phyloP scores from a whole-genome alignment of 345 rosid species.

The Aegle marmelos region DNA sequence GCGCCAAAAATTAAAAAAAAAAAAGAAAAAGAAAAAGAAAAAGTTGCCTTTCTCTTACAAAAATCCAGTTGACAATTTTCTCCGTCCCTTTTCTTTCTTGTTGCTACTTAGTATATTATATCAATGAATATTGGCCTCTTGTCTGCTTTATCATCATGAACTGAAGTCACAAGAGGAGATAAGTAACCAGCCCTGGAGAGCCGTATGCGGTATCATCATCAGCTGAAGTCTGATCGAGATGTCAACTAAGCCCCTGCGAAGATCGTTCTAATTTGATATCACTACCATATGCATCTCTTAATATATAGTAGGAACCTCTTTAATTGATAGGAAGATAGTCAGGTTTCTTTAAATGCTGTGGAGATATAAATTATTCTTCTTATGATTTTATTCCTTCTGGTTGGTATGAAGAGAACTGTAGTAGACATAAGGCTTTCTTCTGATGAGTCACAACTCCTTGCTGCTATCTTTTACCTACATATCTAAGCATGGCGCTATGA shows the following conservation, averaged over 20 bases:
- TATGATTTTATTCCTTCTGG: neutral
- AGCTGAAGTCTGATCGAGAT: neutral
- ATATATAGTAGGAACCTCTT: neutral
- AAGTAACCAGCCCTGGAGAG: neutral
- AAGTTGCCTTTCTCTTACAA: neutral
- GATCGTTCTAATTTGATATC: neutral
- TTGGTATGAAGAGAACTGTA: neutral
- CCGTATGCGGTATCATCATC: neutral
- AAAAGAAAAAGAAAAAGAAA: too few relatives aligned
- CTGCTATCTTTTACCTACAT: neutral
- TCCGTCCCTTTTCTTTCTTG: neutral
- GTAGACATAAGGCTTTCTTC: neutral
- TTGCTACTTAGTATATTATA: neutral
- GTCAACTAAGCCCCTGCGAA: neutral
- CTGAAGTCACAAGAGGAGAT: neutral
- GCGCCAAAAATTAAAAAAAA: too few relatives aligned
- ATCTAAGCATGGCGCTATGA: neutral
- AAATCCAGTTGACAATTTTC: neutral
- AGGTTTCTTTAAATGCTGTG: neutral
- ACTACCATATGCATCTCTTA: neutral
- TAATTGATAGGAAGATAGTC: neutral
- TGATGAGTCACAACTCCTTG: neutral
- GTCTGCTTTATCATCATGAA: too few relatives aligned
- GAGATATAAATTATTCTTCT: neutral
- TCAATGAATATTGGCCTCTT: neutral